These are phyloP conservation scores for Tricholoma saponaceum DNA, from an alignment of 768 basidiomycete genomes.

Conservation along the genomic window DNA sequence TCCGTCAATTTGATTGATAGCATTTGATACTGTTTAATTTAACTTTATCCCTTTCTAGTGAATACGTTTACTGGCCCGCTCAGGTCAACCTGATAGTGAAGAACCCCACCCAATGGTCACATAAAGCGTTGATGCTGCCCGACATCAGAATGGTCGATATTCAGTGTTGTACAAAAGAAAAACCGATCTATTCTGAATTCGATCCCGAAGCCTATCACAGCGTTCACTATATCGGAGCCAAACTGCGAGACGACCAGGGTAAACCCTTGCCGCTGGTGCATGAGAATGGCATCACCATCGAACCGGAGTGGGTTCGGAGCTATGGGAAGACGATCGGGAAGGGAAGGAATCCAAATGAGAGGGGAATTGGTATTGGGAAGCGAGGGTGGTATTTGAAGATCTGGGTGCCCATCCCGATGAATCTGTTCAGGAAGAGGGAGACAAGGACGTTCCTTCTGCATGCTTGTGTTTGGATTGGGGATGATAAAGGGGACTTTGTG, in stretches of 20 bases:
- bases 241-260: conserved; percentile 12
- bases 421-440: conserved; percentile 43
- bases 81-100: conserved; percentile 29
- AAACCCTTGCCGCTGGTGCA: conserved; percentile 3
- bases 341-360: conserved; percentile 7
- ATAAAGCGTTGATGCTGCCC: conserved; percentile 27
- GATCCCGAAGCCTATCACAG: conserved; percentile 12
- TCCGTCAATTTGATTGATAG: conserved; percentile 12
- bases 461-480: conserved; percentile 33
- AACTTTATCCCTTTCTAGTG: conserved; percentile 9
- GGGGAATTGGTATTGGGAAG: conserved; percentile 15
- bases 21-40: neutral
- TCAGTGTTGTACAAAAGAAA: conserved; percentile 22
- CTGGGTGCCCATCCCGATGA: conserved; percentile 44
- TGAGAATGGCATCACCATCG: conserved; percentile 22
- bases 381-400: conserved; percentile 34
- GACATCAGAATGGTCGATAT: conserved; percentile 30
- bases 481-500: conserved; percentile 12
- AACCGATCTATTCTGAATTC: conserved; percentile 13
- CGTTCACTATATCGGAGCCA: conserved; percentile 11
- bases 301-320: conserved; percentile 26
- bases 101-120: conserved; percentile 22
- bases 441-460: conserved; percentile 38
- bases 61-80: conserved; percentile 23
- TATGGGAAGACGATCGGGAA: conserved; percentile 15